Conservation (phyloP, 2,329 filamentous ascomycete species). For the Apiospora phragmitis region DNA sequence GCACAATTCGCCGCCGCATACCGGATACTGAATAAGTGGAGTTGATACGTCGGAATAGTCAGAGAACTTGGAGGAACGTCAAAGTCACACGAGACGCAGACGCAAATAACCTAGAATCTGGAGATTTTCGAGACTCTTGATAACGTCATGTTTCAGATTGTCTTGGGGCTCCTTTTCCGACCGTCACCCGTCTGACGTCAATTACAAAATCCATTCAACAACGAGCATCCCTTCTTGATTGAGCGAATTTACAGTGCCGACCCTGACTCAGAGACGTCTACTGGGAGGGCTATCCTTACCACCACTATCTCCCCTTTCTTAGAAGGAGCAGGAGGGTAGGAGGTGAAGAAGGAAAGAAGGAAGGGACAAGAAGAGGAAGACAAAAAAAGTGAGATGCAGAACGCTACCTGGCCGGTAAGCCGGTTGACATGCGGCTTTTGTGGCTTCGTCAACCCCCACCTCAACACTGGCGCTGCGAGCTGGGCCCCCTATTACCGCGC, state of each 20-base stretch:
- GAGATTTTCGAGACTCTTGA: neutral
- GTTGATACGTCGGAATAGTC: neutral
- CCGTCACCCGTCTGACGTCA: neutral
- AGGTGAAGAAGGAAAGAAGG: neutral
- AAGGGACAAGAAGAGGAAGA: neutral
- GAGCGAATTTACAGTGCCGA: neutral
- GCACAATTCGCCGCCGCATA: neutral
- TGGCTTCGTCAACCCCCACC: slow-evolving; percentile 19
- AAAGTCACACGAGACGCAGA: neutral
- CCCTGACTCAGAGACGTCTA: neutral
- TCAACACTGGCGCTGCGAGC: slow-evolving; percentile 10
- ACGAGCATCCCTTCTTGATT: neutral
- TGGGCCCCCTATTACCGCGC: slow-evolving; percentile 26
- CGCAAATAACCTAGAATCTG: neutral
- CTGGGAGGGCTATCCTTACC: neutral
- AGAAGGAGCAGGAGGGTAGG: neutral
- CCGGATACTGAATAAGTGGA: neutral
- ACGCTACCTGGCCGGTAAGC: slow-evolving; percentile 9
- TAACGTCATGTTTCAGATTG: neutral
- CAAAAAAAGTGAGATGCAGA: neutral
- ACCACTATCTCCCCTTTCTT: neutral
- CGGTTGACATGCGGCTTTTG: slow-evolving; percentile 24
- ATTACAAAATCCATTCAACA: neutral
- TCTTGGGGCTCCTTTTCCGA: neutral
- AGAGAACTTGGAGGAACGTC: neutral